phyloP scores from a whole-genome alignment of 148 eudicot species.

The Rhododendron mucronatum region DNA sequence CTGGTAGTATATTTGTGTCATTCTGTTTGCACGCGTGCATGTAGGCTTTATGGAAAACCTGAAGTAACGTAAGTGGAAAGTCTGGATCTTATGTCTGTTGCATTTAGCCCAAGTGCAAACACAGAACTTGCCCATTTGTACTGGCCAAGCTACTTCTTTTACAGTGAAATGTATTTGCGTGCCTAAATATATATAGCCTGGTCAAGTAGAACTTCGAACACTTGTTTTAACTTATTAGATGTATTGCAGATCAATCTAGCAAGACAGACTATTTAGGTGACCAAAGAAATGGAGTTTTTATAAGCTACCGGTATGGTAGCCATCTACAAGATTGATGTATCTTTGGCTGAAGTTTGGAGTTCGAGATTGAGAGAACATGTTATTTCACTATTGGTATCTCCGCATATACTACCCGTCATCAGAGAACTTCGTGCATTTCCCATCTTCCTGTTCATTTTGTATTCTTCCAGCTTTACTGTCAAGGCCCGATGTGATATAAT shows the following conservation, averaged over 20 bases:
- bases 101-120: background rate
- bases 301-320: background rate
- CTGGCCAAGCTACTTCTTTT: background rate
- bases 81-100: background rate
- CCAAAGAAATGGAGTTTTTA: background rate
- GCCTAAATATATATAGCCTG: background rate
- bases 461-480: background rate
- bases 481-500: background rate
- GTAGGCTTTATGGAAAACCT: background rate
- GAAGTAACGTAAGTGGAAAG: background rate
- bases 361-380: background rate
- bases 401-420: background rate
- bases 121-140: background rate
- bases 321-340: background rate
- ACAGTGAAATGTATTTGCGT: background rate
- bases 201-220: background rate
- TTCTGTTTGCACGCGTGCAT: background rate
- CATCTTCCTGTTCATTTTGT: background rate
- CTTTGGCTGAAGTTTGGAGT: background rate
- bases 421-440: background rate
- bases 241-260: constrained; percentile 9
- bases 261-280: background rate
- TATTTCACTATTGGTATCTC: background rate
- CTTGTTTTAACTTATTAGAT: background rate
- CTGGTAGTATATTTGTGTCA: background rate